Conservation (phyloP, 176 grass and related monocot genomes). For the Thinopyrum elongatum region DNA sequence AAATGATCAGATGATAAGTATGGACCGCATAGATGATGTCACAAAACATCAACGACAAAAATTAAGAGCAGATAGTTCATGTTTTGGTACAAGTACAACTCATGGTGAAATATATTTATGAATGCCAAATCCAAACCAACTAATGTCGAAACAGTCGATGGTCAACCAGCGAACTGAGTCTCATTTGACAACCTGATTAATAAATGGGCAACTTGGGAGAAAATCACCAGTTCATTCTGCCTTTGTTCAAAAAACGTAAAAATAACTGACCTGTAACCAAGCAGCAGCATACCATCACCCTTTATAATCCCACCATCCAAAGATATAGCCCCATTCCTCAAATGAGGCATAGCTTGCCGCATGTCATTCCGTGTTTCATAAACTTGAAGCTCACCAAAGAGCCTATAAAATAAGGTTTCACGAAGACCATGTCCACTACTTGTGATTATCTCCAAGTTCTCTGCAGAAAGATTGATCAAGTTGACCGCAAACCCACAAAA, state of each 20-base stretch:
- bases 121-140: neutral
- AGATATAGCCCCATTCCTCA: conserved; percentile 31
- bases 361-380: conserved; percentile 29
- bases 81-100: neutral
- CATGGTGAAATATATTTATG: neutral
- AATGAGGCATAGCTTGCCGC: conserved; percentile 20
- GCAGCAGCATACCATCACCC: conserved; percentile 22
- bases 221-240: neutral
- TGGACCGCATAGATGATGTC: neutral
- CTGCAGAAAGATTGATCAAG: conserved; percentile 27
- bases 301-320: conserved; percentile 43
- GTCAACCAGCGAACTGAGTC: neutral
- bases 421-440: conserved; percentile 27
- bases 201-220: neutral
- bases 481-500: conserved; percentile 34
- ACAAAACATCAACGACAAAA: neutral
- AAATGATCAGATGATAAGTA: neutral
- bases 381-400: conserved; percentile 40
- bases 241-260: neutral
- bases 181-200: neutral
- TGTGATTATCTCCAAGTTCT: conserved; percentile 19
- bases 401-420: conserved; percentile 43
- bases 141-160: neutral
- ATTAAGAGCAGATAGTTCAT: neutral
- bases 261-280: conserved; percentile 34